These are phyloP conservation scores for Dothistroma septosporum DNA, from an alignment of 2,329 filamentous ascomycete species.

Conservation along the genomic window DNA sequence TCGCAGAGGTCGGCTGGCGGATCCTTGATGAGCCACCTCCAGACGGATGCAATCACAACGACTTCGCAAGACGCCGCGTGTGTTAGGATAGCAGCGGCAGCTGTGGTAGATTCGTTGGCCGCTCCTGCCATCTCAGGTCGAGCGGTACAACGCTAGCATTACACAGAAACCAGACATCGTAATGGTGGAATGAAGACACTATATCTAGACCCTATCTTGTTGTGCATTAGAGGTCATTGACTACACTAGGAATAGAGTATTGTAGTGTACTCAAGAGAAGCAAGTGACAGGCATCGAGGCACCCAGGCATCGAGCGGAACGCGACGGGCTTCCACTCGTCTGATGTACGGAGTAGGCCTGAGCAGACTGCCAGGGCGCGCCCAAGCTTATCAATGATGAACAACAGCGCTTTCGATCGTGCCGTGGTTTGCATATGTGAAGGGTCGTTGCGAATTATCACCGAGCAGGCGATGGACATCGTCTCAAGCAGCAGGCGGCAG, in stretches of 20 bases:
- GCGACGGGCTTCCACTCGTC: too few species aligned
- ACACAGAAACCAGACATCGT: background rate
- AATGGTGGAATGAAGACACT: background rate
- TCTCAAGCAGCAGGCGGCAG: too few species aligned
- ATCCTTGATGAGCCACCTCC: conserved; percentile 1
- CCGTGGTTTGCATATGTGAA: too few species aligned
- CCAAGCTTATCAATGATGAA: too few species aligned
- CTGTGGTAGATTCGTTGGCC: background rate
- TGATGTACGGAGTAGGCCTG: too few species aligned
- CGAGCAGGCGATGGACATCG: too few species aligned
- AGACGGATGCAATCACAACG: conserved; percentile 8
- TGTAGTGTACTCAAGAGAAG: too few species aligned
- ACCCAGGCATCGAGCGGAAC: too few species aligned
- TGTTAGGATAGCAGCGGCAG: background rate
- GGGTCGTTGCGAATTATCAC: too few species aligned
- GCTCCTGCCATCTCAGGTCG: background rate
- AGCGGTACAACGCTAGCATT: background rate
- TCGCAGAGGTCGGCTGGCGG: background rate
- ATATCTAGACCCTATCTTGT: background rate
- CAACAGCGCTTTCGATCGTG: too few species aligned
- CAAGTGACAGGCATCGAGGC: too few species aligned
- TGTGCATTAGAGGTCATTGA: background rate
- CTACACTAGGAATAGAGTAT: background rate
- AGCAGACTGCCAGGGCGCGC: too few species aligned
- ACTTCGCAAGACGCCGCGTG: conserved; percentile 3